These are phyloP conservation scores for Colletotrichum tropicicola DNA, from an alignment of 2,329 filamentous ascomycete genomes.

Conservation along the genomic window DNA sequence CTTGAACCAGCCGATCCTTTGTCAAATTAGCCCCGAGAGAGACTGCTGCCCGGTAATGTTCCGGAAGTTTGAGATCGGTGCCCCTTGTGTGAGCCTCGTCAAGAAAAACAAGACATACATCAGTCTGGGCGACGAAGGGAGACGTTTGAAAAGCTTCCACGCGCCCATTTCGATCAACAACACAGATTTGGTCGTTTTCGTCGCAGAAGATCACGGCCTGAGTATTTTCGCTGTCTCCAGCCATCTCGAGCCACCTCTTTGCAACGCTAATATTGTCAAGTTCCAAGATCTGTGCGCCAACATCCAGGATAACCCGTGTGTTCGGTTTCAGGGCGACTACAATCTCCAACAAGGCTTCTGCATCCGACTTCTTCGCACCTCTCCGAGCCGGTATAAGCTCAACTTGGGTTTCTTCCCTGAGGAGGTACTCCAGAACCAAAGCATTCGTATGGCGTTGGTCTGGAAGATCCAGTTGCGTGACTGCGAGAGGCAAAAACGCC, in stretches of 20 bases:
- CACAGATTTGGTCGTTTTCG: slow-evolving; percentile 60
- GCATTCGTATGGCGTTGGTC: slow-evolving; percentile 73
- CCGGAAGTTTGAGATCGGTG: slow-evolving; percentile 71
- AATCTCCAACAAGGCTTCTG: slow-evolving; percentile 52
- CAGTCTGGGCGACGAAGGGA: slow-evolving; percentile 63
- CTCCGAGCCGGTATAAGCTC: slow-evolving; percentile 34
- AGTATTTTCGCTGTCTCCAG: slow-evolving; percentile 25
- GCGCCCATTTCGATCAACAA: slow-evolving; percentile 57
- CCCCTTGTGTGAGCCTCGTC: slow-evolving; percentile 78
- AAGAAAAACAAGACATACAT: slow-evolving; percentile 71
- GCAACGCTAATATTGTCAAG: slow-evolving; percentile 65
- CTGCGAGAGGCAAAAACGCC: slow-evolving; percentile 63
- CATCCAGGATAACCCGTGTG: slow-evolving; percentile 72
- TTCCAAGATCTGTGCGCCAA: slow-evolving; percentile 76
- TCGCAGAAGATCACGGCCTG: slow-evolving; percentile 67
- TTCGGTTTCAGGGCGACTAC: slow-evolving; percentile 48
- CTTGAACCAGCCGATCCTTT: slow-evolving; percentile 76
- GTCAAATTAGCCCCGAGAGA: slow-evolving; percentile 72
- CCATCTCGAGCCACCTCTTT: slow-evolving; percentile 57
- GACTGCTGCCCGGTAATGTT: slow-evolving; percentile 68
- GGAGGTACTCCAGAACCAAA: slow-evolving; percentile 66
- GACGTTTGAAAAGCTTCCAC: slow-evolving; percentile 65
- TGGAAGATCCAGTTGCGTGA: slow-evolving; percentile 64
- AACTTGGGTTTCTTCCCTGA: slow-evolving; percentile 61
- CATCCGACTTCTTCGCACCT: slow-evolving; percentile 37